Evolutionary conservation across 2,329 filamentous ascomycete genomes (phyloP), one percentile per base, ranked within the genome.

Genomic region (Epichloe gansuensis): DNA sequence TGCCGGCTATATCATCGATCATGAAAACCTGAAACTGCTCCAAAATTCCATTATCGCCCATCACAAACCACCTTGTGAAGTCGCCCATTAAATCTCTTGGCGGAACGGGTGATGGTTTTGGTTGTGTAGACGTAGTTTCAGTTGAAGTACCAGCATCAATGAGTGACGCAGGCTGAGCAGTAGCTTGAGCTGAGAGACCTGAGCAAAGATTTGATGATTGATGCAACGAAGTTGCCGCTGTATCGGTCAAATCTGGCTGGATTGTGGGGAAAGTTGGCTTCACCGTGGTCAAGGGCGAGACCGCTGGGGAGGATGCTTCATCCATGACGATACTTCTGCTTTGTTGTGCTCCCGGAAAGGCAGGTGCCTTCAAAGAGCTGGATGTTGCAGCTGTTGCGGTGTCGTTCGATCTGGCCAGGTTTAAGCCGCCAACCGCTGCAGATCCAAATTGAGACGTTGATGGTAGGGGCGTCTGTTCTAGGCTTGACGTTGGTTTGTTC

Each of bases 31-130:
- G 63, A 42, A 81, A 75, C 12, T 77, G 70, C 6, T 75, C 67
- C 60, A 81, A 60, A 7, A 81, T 59, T 0, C 78, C 78, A 15
- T 66, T 63, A 52, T 82, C 78, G 35, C 74, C 78, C 12, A 65
- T 63, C 3, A 80, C 74, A 51, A 74, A 75, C 78, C 78, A 82
- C 27, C 67, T 70, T 0, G 75, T 70, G 34, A 81, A 74, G 47
- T 74, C 69, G 6, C 64, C 71, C 57, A 80, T 68, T 2, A 67
- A 58, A 53, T 80, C 74, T 25, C 65, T 61, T 23, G 60, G 60
- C 17, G 62, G 58, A 5, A 21, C 44, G 12, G 43, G 9, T 13
- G 50, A 5, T 40, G 43, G 43, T 23, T 23, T 23, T 3, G 42
- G 7, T 12, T 15, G 11, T 39, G 23, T 3, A 25, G 11, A 5